Base-by-base conservation (phyloP, 148 eudicot genomes). In the Rhododendron ovatum region DNA sequence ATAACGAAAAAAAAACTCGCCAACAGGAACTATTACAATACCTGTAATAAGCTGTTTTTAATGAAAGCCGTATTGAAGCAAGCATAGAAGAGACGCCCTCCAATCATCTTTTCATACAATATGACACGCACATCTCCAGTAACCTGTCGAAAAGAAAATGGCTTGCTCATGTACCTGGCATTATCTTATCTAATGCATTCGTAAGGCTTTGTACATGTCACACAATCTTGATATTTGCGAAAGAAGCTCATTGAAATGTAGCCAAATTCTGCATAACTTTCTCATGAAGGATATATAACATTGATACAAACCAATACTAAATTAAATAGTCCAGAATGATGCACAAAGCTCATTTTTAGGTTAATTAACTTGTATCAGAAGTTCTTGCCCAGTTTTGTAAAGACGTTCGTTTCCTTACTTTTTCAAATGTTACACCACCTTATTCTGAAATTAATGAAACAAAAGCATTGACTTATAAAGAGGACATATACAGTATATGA, bases 21-120 rank as follows among this genome's bases (percentile, higher is more conserved):
- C 30, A 30, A 7, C 39, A 2, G 28, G 59, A 75, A 76, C 10
- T 63, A 26, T 33, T 84, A 30, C 26, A 82, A 53, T 87, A 93
- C 95, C 94, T 93, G 94, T 18, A 93, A 86, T 45, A 92, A 78
- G 88, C 91, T 86, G 86, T 88, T 91, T 22, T 80, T 88, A 15
- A 93, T 89, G 84, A 91, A 92, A 63, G 95, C 87, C 14, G 95
- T 92, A 82, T 93, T 93, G 88, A 93, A 93, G 85, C 95, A 93
- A 59, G 89, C 88, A 87, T 93, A 92, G 87, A 93, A 93, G 67
- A 92, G 90, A 30, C 95, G 95, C 43, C 94, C 92, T 85, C 95
- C 95, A 43, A 89, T 88, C 85, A 90, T 74, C 87, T 85, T 92
- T 61, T 93, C 94, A 28, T 92, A 92, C 85, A 93, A 90, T 80